Percentiles rank a stretch among this genome's conserved stretches.
phyloP scores from a whole-genome alignment of 768 basidiomycete genomes.

The Tulasnella sp. region DNA sequence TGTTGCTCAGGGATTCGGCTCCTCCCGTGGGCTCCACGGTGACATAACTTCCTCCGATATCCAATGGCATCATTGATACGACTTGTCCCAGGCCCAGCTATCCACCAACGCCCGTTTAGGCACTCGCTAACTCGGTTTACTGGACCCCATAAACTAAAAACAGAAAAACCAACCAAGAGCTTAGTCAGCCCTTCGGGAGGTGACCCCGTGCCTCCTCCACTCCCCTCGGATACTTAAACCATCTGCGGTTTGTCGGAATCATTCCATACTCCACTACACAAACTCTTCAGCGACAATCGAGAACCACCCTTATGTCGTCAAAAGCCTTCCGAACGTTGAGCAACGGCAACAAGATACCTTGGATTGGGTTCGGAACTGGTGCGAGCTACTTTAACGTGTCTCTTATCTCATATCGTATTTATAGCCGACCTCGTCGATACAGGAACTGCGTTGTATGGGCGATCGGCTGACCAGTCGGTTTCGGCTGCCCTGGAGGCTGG shows the following conservation, averaged over 20 bases:
- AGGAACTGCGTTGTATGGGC: constrained; percentile 10
- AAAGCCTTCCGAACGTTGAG: constrained; percentile 1
- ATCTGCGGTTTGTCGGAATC: background rate
- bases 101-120: background rate
- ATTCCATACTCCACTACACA: background rate
- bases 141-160: background rate
- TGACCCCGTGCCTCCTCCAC: background rate
- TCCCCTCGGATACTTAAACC: background rate
- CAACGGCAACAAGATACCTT: constrained; percentile 13
- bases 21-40: background rate
- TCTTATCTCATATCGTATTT: background rate
- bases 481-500: constrained; percentile 27
- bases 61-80: background rate
- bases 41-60: background rate
- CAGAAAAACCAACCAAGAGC: too few species aligned
- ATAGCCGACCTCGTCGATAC: background rate
- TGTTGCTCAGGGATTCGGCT: background rate
- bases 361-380: constrained; percentile 13
- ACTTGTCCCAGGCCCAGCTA: background rate
- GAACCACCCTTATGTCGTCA: background rate
- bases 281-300: background rate
- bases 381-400: background rate
- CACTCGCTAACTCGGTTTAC: background rate
- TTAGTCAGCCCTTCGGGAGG: background rate
- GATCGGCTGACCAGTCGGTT: background rate